Evolutionary conservation across 2,329 filamentous ascomycete species (phyloP).

Genomic region (Aureobasidium namibiae): DNA sequence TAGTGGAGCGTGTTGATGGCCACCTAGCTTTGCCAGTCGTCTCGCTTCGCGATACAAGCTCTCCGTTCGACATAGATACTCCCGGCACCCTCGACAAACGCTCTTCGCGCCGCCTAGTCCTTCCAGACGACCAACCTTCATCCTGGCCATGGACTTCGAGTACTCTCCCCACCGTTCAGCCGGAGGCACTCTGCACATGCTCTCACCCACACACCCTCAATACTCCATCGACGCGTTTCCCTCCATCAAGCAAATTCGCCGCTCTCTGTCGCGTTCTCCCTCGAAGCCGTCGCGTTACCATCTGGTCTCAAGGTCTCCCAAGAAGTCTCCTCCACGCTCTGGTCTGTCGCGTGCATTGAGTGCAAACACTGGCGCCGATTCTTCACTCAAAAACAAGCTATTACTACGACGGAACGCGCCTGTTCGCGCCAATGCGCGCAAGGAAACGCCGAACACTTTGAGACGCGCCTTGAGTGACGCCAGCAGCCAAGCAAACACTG

Average conservation of each 20-base stretch:
- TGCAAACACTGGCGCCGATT: slow-evolving; percentile 14
- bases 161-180: slow-evolving; percentile 42
- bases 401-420: slow-evolving; percentile 34
- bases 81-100: neutral
- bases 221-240: slow-evolving; percentile 73
- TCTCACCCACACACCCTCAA: slow-evolving; percentile 60
- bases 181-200: slow-evolving; percentile 74
- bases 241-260: slow-evolving; percentile 72
- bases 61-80: neutral
- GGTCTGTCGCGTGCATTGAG: slow-evolving; percentile 24
- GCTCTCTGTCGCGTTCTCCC: slow-evolving; percentile 86
- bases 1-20: slow-evolving; percentile 10
- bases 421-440: slow-evolving; percentile 63
- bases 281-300: slow-evolving; percentile 69
- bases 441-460: slow-evolving; percentile 49
- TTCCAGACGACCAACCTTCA: neutral
- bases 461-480: slow-evolving; percentile 67
- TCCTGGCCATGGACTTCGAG: slow-evolving; percentile 37
- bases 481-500: slow-evolving; percentile 62
- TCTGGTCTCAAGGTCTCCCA: slow-evolving; percentile 41
- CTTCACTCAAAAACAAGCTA: slow-evolving; percentile 10
- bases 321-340: slow-evolving; percentile 30
- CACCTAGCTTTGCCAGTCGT: slow-evolving; percentile 6
- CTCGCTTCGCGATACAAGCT: slow-evolving; percentile 11
- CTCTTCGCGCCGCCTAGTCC: neutral